Base-by-base conservation (phyloP, 2,329 filamentous ascomycete genomes). In the Verticillium tricorpus region DNA sequence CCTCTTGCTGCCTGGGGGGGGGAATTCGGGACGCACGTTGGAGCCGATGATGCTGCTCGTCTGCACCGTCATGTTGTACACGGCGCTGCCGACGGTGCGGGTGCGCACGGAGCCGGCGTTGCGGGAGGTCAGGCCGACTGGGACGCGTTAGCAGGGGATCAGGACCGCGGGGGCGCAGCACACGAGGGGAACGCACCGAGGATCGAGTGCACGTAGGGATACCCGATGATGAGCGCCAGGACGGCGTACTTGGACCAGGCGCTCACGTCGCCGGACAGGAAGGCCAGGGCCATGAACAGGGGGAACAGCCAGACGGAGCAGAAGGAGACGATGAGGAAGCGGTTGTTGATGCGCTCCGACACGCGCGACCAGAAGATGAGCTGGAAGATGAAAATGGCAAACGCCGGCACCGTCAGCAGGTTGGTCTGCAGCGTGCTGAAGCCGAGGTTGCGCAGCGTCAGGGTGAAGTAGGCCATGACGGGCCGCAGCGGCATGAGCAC, bases 101-200 rank as follows among this genome's bases (percentile, higher is more conserved):
- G 86, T 89, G 2, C 85, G 79, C 1, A 89, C 86, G 2, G 82
- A 80, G 32, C 85, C 85, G 1, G 85, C 82, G 68, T 89, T 89
- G 59, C 85, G 80, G 2, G 84, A 86, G 1, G 82, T 86, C 72
- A 85, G 83, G 0, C 81, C 84, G 0, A 88, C 86, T 15, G 82
- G 70, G 14, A 82, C 77, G 12, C n/a, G 19, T 22, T 22, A 25
- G 19, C 1, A 22, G 22, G 12, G 8, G 17, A n/a, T 28, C 34
- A 35, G 3, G 1, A 6, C 14, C 14, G 15, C 17, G 5, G 3
- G 17, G 39, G n/a, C 15, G 22, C 5, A 45, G 39, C 15, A 19
- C 15, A 1, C 5, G 39, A 19, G 19, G n/a, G 28, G 8, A 1
- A 62, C 64, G 54, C 61, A 72, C 78, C 69, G 14, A 71, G 59